Percentiles rank a stretch among this genome's conserved stretches.
Conservation (phyloP, 768 basidiomycete species). For the Amanita thiersii region DNA sequence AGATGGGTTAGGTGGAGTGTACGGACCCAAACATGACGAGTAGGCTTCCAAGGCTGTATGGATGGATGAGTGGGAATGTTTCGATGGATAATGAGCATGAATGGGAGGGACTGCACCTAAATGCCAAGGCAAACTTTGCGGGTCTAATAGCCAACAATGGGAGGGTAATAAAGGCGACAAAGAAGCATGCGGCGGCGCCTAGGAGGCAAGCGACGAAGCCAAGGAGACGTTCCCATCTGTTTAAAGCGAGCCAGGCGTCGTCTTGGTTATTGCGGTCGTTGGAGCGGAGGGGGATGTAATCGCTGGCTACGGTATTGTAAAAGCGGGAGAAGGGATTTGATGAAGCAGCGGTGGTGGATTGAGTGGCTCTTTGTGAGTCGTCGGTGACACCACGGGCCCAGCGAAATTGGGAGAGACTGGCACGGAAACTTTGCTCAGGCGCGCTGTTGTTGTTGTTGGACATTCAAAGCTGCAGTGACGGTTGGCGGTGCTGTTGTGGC, state of each 20-base stretch:
- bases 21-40: constrained; percentile 94
- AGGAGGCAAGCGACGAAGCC: constrained; percentile 87
- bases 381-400: constrained; percentile 72
- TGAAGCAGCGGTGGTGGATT: constrained; percentile 17
- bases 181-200: constrained; percentile 91
- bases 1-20: neutral
- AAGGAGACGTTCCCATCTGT: constrained; percentile 89
- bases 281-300: constrained; percentile 84
- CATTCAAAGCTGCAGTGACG: neutral
- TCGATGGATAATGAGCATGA: neutral
- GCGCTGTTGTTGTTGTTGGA: constrained; percentile 10
- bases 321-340: constrained; percentile 78
- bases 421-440: constrained; percentile 63
- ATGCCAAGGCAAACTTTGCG: constrained; percentile 85
- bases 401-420: constrained; percentile 76
- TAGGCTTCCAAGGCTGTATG: constrained; percentile 67
- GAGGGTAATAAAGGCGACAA: constrained; percentile 80
- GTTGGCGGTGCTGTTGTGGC: too few relatives aligned
- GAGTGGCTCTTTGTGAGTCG: constrained; percentile 49
- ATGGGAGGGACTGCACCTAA: constrained; percentile 40
- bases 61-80: constrained; percentile 8
- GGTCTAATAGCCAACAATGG: constrained; percentile 57
- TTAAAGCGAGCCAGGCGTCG: constrained; percentile 89
- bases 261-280: constrained; percentile 85
- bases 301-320: constrained; percentile 77